Conservation (phyloP, 805 yeast genomes). For the Torulaspora delbrueckii region DNA sequence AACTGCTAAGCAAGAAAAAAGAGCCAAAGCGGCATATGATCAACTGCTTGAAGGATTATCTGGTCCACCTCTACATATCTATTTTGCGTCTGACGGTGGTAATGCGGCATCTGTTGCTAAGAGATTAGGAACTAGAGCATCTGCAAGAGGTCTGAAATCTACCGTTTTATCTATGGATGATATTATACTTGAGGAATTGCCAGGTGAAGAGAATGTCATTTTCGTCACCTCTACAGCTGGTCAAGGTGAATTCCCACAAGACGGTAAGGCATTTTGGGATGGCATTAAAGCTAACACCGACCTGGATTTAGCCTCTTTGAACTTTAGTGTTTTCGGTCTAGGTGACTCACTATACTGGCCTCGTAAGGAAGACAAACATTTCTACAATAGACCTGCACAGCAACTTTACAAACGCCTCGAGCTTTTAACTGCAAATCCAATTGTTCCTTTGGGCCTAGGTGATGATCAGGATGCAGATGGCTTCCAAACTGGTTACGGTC, state of each 20-base stretch:
- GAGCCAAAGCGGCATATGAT: conserved; percentile 73
- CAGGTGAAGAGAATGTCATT: conserved; percentile 56
- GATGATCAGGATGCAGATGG: conserved; percentile 99
- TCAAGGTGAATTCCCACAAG: conserved; percentile 89
- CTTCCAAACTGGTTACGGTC: conserved; percentile 81
- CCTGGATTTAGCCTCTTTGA: conserved; percentile 60
- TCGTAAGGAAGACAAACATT: conserved; percentile 88
- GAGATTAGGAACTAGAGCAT: conserved; percentile 70
- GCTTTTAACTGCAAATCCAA: conserved; percentile 66
- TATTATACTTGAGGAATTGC: conserved; percentile 66
- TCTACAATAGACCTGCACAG: conserved; percentile 84
- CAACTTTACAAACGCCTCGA: conserved; percentile 64
- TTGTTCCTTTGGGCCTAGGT: conserved; percentile 79
- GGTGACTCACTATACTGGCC: conserved; percentile 98
- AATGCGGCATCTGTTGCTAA: conserved; percentile 79
- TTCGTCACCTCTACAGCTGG: conserved; percentile 89
- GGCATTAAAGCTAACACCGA: conserved; percentile 58
- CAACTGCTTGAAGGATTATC: conserved; percentile 77
- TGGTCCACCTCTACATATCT: conserved; percentile 86
- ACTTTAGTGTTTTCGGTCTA: conserved; percentile 76
- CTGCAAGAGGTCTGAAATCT: conserved; percentile 62
- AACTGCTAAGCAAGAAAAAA: conserved; percentile 52
- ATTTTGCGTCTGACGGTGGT: conserved; percentile 91
- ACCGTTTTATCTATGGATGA: conserved; percentile 58
- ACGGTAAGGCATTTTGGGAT: conserved; percentile 72